Evolutionary conservation across 176 grass and related monocot genomes (phyloP).

Genomic region (Rhynchospora pubera): DNA sequence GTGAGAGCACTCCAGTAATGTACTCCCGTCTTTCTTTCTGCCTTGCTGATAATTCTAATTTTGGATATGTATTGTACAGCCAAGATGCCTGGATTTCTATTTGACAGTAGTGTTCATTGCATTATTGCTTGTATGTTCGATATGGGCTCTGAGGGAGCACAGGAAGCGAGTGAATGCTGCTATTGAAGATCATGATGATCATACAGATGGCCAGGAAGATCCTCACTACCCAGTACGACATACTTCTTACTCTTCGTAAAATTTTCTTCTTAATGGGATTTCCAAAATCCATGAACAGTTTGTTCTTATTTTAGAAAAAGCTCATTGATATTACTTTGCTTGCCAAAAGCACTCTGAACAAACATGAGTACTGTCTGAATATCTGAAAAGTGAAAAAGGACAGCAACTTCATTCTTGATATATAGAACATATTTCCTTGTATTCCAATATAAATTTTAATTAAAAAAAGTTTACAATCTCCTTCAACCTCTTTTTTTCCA

Average conservation of each 20-base stretch:
- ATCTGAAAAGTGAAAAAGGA: neutral
- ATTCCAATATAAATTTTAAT: neutral
- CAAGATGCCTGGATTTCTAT: conserved; percentile 96
- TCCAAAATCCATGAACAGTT: neutral
- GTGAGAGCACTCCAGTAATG: conserved; percentile 14
- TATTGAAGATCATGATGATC: conserved; percentile 19
- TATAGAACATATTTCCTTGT: neutral
- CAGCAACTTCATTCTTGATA: neutral
- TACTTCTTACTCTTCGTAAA: neutral
- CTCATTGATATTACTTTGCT: neutral
- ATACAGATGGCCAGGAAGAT: neutral
- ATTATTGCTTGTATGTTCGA: conserved; percentile 41
- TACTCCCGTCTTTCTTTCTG: neutral
- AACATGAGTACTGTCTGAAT: neutral
- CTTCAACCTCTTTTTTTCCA: neutral
- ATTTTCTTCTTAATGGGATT: conserved; percentile 1
- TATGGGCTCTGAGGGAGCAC: conserved; percentile 40
- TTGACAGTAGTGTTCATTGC: conserved; percentile 56
- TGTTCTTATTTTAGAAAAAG: neutral
- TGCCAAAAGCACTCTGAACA: neutral
- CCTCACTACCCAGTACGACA: conserved; percentile 18
- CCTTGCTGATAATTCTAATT: conserved; percentile 16
- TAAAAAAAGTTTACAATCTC: neutral
- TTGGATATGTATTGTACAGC: conserved; percentile 45
- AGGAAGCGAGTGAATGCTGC: conserved; percentile 44